Evolutionary conservation across 2,329 filamentous ascomycete genomes (phyloP).

Genomic region (Rutstroemia sydowiana): DNA sequence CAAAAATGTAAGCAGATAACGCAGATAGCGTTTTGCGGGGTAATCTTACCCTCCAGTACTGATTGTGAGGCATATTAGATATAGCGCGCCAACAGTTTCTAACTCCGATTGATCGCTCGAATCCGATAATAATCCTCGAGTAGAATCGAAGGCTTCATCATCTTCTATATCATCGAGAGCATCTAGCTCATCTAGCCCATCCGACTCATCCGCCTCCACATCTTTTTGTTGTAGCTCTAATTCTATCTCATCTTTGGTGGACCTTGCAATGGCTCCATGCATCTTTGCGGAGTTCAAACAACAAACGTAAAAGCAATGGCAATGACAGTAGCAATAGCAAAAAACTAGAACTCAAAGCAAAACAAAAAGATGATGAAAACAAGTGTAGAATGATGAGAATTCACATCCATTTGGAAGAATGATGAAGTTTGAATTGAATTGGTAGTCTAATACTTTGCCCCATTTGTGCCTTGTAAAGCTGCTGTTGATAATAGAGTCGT

Average conservation of each 20-base stretch:
- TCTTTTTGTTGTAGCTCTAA: neutral
- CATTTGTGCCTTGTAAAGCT: no score
- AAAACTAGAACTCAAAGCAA: no score
- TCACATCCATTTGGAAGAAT: neutral
- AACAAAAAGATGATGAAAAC: no score
- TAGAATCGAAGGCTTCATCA: neutral
- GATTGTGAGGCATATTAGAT: constrained; percentile 5
- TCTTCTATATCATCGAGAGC: neutral
- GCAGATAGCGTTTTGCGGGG: neutral
- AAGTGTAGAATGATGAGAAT: no score
- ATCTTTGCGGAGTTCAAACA: neutral
- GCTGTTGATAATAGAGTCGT: no score
- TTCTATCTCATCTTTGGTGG: neutral
- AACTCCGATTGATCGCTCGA: neutral
- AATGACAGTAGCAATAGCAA: no score
- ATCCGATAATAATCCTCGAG: neutral
- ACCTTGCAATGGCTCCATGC: neutral
- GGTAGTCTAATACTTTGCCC: no score
- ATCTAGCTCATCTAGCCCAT: neutral
- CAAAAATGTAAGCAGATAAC: neutral
- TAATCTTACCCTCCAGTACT: constrained; percentile 8
- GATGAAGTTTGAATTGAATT: neutral
- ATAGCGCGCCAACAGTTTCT: neutral
- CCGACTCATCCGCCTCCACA: neutral
- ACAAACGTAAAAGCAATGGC: neutral